These are phyloP conservation scores for Corymbia calophylla DNA, from an alignment of 441 rosid genomes.

Conservation along the genomic window DNA sequence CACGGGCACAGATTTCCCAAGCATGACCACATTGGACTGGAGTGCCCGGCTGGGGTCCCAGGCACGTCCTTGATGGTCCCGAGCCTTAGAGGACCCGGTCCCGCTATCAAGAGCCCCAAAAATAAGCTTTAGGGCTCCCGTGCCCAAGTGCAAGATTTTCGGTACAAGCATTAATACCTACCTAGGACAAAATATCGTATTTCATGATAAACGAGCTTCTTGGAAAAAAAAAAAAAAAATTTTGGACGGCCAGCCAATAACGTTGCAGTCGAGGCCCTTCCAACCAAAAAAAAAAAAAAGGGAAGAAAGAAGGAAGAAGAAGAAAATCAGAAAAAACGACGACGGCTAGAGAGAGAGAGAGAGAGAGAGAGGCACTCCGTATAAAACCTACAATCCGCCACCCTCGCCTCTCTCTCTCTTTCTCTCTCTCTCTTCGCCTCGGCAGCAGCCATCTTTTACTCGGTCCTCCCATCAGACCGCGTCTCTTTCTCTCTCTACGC, in stretches of 20 bases:
- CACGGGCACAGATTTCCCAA: accelerated
- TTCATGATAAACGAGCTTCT: not conserved
- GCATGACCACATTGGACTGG: no score
- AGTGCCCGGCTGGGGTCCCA: no score
- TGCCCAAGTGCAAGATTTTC: not conserved
- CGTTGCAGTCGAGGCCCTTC: not conserved
- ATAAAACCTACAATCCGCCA: not conserved
- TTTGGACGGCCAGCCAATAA: not conserved
- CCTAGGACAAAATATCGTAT: not conserved
- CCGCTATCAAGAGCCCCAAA: no score
- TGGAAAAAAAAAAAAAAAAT: not conserved
- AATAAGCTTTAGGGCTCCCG: not conserved
- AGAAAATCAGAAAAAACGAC: not conserved
- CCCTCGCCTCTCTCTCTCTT: conserved; percentile 1
- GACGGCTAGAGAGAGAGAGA: not conserved
- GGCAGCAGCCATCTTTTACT: not conserved
- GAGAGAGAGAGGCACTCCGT: not conserved
- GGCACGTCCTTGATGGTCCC: not conserved
- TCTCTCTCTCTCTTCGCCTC: not conserved
- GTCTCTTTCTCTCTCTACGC: not conserved
- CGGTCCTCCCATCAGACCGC: not conserved
- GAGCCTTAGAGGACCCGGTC: no score
- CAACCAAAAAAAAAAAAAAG: not conserved
- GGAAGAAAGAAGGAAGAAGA: accelerated
- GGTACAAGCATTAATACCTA: not conserved